Evolutionary conservation across 2,329 filamentous ascomycete species (phyloP), one percentile per base, ranked within the genome.

Genomic region (Xylaria sp.): DNA sequence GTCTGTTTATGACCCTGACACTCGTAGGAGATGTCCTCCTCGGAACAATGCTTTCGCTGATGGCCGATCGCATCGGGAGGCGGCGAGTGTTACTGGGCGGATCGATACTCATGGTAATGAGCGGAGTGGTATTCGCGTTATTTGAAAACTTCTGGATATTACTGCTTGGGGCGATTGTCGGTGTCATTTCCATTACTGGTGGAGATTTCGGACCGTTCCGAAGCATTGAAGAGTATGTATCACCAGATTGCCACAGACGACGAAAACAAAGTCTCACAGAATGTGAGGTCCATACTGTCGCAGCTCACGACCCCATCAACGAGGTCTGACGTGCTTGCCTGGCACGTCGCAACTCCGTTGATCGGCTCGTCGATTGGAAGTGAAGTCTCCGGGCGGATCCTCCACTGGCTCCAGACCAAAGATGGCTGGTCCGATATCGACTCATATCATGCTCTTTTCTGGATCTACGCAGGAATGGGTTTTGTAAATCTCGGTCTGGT

Each of bases 191-290:
- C 76, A 85, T 88, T 0, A 89, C 82, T 1, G 90, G 90, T 7
- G 86, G 88, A 18, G 90, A 92, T 72, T 90, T 91, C 75, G 90
- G 90, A 0, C 90, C 90, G 0, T 92, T 92, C 72, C 82, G 89
- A 46, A 88, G 88, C 3, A 87, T 92, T 39, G 90, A 92, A 75
- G 89, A 92, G 81, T 78, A 48, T 46, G 77, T 66, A 48, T 31
- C n/a, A 33, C 43, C 9, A 25, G n/a, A 46, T 15, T 13, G 25
- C 13, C 4, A n/a, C 10, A 6, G 2, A 10, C 41, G 57, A 18
- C 54, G 23, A 6, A 31, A 28, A 13, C 13, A 6, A 18, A 41
- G 13, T 56, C 72, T 72, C 41, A 74, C 56, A 52, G 25, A 51
- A 6, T 46, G 9, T 6, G 51, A 78, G 75, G 69, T 89, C 86